Evolutionary conservation across 1,284 basidiomycete species (phyloP), one percentile per base, ranked within the genome.

Genomic region (Cryptococcus sp.): DNA sequence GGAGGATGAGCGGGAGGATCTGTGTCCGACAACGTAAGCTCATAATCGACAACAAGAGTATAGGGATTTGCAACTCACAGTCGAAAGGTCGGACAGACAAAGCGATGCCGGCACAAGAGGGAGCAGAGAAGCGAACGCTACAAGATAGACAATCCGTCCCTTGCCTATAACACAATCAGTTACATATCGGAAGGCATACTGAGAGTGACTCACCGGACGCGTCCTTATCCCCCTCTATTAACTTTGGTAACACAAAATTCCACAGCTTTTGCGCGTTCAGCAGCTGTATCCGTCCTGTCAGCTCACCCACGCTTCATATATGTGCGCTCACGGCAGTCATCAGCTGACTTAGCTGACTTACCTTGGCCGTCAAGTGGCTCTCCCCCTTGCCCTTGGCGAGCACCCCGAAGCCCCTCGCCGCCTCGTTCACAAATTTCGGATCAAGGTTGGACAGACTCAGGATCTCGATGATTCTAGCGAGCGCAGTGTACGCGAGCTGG

Each of bases 1-100:
- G 89, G 46, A 98, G 80, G 1, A 99, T 82, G 16, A 98, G 80
- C 0, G 95, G 93, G 63, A 97, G 84, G 15, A 98, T 82, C 87
- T 95, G 69, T 1, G 35, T 23, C n/a, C n/a, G 9, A 38, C 9
- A n/a, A 28, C 38, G 46, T 53, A 23, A 50, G 40, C 40, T 9
- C 21, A 12, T 3, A 46, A 15, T 33, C 21, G 67, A 55, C 37
- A 45, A 52, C 40, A 39, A 20, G 35, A 62, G 43, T 12, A 46
- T 28, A 6, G 16, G 15, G 49, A 35, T 23, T n/a, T 54, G n/a
- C n/a, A 9, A 71, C 84, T 56, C 56, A 90, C 90, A 15, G 81
- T 82, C 6, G 85, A 72, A 70, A 95, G 81, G 62, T 90, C 83
- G 36, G 78, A 71, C 3, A 81, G 77, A 66, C 89, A 91, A 4